Percentiles rank a stretch among this genome's conserved stretches.
Evolutionary conservation across 2,329 filamentous ascomycete species (phyloP).

Genomic region (Orbilia quercus): DNA sequence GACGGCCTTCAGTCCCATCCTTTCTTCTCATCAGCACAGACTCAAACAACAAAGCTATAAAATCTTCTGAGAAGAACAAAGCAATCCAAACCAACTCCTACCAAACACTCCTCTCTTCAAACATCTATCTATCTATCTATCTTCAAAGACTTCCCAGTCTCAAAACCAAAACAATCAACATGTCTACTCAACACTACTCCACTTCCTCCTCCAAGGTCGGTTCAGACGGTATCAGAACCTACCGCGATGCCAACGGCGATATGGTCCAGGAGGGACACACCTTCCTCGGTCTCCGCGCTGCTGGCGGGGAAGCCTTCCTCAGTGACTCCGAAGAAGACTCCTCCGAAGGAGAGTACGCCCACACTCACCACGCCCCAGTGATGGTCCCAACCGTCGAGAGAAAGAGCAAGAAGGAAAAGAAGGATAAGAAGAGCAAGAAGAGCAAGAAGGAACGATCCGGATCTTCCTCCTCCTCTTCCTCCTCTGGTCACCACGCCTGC

Average conservation of each 20-base stretch:
- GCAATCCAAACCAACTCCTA: constrained; percentile 30
- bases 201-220: constrained; percentile 17
- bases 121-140: constrained; percentile 15
- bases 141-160: constrained; percentile 12
- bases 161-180: constrained; percentile 34
- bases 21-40: constrained; percentile 51
- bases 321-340: constrained; percentile 26
- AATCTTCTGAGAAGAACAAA: constrained; percentile 55
- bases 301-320: constrained; percentile 48
- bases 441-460: constrained; percentile 53
- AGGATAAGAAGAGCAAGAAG: constrained; percentile 52
- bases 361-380: constrained; percentile 9
- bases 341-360: constrained; percentile 24
- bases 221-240: constrained; percentile 43
- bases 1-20: constrained; percentile 32
- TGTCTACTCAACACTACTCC: constrained; percentile 45
- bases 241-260: constrained; percentile 39
- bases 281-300: constrained; percentile 47
- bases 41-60: constrained; percentile 44
- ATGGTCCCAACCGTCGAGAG: constrained; percentile 7
- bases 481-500: constrained; percentile 33
- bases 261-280: constrained; percentile 36
- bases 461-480: constrained; percentile 35
- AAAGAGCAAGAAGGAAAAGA: constrained; percentile 37
- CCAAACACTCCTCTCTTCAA: constrained; percentile 15